phyloP scores from a whole-genome alignment of 345 rosid genomes.

The Carallia pectinifolia region DNA sequence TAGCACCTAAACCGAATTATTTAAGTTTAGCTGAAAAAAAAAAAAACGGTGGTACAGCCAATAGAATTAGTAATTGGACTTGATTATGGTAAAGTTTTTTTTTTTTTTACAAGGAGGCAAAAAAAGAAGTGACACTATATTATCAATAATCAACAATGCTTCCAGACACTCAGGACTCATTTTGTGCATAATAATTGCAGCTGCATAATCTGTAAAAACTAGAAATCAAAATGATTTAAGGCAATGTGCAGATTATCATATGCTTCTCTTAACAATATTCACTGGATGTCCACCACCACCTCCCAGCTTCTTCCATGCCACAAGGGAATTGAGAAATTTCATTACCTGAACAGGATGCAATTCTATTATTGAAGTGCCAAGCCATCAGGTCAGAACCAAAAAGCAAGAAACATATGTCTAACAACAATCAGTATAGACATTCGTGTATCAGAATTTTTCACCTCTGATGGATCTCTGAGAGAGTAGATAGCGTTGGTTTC shows the following conservation, averaged over 20 bases:
- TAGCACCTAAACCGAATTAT: no score
- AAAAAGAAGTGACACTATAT: no score
- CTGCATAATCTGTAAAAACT: no score
- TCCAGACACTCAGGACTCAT: no score
- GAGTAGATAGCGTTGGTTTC: slow-evolving; percentile 77
- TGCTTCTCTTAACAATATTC: slow-evolving; percentile 11
- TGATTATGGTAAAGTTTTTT: no score
- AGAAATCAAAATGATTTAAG: neutral
- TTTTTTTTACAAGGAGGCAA: no score
- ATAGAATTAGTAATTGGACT: no score
- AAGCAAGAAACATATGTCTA: neutral
- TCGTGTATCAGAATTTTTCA: slow-evolving; percentile 16
- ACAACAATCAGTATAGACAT: neutral
- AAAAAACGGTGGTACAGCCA: no score
- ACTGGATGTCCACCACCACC: neutral
- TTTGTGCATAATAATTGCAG: no score
- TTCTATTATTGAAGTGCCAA: neutral
- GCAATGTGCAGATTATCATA: neutral
- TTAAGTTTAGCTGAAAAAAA: no score
- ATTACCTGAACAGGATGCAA: slow-evolving; percentile 50
- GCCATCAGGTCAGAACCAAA: neutral
- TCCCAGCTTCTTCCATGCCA: slow-evolving; percentile 53
- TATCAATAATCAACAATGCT: no score
- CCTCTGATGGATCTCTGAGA: slow-evolving; percentile 80
- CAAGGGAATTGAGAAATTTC: slow-evolving; percentile 71